phyloP scores from a whole-genome alignment of 805 yeast genomes.

The Candida manassasensis region DNA sequence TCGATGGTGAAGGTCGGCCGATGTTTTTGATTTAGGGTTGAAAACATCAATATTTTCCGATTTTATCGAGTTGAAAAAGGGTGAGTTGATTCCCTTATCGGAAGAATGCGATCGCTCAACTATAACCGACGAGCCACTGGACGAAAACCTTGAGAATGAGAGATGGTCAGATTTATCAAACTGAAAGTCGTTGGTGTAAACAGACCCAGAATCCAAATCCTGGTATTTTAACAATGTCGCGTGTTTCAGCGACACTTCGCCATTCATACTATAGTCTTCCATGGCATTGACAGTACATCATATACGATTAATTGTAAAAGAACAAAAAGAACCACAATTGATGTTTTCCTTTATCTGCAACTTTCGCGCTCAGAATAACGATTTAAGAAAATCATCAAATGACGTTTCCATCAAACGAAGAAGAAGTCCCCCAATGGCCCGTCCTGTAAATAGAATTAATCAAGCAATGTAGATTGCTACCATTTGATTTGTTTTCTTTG shows the following conservation, averaged over 20 bases:
- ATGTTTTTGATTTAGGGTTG: too few species aligned
- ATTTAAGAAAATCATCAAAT: too few species aligned
- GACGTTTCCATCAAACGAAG: too few species aligned
- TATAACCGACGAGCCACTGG: slow-evolving; percentile 18
- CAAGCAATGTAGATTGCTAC: too few species aligned
- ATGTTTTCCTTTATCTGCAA: too few species aligned
- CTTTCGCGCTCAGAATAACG: too few species aligned
- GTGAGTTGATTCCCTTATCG: slow-evolving; percentile 3
- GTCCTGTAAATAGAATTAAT: too few species aligned
- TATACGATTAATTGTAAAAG: too few species aligned
- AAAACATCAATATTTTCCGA: not conserved
- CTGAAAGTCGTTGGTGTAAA: slow-evolving; percentile 25
- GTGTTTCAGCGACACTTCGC: slow-evolving; percentile 3
- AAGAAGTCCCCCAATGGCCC: too few species aligned
- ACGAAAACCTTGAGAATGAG: slow-evolving; percentile 35
- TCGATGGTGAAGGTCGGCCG: too few species aligned
- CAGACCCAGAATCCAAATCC: slow-evolving; percentile 17
- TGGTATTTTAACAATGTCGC: slow-evolving; percentile 27
- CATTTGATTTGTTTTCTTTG: too few species aligned
- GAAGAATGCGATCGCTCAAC: slow-evolving; percentile 6
- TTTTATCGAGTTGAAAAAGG: slow-evolving; percentile 1
- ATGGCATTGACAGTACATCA: not conserved
- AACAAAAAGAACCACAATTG: too few species aligned
- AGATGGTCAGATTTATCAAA: slow-evolving; percentile 24
- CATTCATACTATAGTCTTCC: not conserved